A percentile compares a stretch with the other conserved stretches of the same genome.
Evolutionary conservation across 768 basidiomycete species (phyloP).

Genomic region (Lyophyllum shimeji): DNA sequence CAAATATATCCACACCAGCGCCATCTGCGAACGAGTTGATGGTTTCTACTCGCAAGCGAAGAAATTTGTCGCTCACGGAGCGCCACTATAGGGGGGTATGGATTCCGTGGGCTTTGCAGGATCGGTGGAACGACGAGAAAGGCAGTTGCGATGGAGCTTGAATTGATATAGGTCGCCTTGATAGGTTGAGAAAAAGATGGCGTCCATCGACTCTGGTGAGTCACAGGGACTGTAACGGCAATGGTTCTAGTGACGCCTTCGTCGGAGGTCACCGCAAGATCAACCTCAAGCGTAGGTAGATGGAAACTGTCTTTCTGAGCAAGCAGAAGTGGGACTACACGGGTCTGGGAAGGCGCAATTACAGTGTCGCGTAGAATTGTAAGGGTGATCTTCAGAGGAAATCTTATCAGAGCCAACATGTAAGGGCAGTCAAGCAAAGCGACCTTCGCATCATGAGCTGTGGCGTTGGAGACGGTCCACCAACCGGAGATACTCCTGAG

Average conservation of each 20-base stretch:
- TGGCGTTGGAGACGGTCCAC: slow-evolving; percentile 49
- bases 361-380: slow-evolving; percentile 27
- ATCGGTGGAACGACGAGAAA: slow-evolving; percentile 62
- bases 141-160: slow-evolving; percentile 49
- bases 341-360: slow-evolving; percentile 63
- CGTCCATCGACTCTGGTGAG: slow-evolving; percentile 45
- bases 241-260: slow-evolving; percentile 24
- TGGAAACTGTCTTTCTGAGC: slow-evolving; percentile 38
- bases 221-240: slow-evolving; percentile 40
- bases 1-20: slow-evolving; percentile 76
- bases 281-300: slow-evolving; percentile 31
- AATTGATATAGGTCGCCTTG: slow-evolving; percentile 59
- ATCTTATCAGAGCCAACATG: background rate
- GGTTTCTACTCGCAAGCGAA: background rate
- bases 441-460: slow-evolving; percentile 15
- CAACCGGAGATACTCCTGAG: slow-evolving; percentile 51
- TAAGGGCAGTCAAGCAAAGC: background rate
- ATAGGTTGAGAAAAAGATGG: slow-evolving; percentile 35
- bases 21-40: slow-evolving; percentile 54
- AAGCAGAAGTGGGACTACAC: slow-evolving; percentile 55
- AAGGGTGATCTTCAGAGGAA: slow-evolving; percentile 23
- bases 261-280: slow-evolving; percentile 35
- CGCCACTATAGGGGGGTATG: slow-evolving; percentile 56
- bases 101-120: slow-evolving; percentile 23
- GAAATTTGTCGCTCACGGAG: slow-evolving; percentile 49